Evolutionary conservation across 768 basidiomycete species (phyloP).

Genomic region (Suillus subaureus): DNA sequence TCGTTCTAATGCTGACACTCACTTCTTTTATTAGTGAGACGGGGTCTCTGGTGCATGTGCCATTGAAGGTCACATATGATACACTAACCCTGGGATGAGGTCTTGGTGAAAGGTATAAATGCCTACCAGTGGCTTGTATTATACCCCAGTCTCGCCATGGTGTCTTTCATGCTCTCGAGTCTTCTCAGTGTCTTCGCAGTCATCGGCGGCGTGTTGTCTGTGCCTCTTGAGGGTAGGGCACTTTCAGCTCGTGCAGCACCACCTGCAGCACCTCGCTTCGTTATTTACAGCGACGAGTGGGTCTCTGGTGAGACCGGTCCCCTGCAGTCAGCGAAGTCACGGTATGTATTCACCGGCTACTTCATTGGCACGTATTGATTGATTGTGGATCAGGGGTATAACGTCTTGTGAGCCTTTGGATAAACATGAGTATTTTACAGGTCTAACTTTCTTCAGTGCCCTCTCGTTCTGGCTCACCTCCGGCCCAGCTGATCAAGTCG

Average conservation of each 20-base stretch:
- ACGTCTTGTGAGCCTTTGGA: constrained; percentile 51
- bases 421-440: not conserved
- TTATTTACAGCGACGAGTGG: constrained; percentile 41
- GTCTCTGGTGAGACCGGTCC: constrained; percentile 42
- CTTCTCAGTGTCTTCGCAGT: constrained; percentile 4
- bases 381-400: constrained; percentile 46
- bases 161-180: constrained; percentile 9
- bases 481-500: constrained; percentile 63
- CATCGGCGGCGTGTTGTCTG: constrained; percentile 2
- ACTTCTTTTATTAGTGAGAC: not conserved
- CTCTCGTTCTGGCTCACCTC: constrained; percentile 57
- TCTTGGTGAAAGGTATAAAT: constrained; percentile 7
- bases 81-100: not conserved
- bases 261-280: constrained; percentile 42
- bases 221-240: not conserved
- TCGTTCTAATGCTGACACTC: not conserved
- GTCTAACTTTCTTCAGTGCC: constrained; percentile 29
- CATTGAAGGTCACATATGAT: not conserved
- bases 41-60: not conserved
- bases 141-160: constrained; percentile 3
- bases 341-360: constrained; percentile 22
- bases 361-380: not conserved
- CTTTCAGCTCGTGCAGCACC: constrained; percentile 6
- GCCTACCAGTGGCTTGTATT: not conserved
- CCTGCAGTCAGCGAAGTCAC: constrained; percentile 34